Base-by-base conservation (phyloP, 2,329 filamentous ascomycete species). In the Fusarium incarnatum region DNA sequence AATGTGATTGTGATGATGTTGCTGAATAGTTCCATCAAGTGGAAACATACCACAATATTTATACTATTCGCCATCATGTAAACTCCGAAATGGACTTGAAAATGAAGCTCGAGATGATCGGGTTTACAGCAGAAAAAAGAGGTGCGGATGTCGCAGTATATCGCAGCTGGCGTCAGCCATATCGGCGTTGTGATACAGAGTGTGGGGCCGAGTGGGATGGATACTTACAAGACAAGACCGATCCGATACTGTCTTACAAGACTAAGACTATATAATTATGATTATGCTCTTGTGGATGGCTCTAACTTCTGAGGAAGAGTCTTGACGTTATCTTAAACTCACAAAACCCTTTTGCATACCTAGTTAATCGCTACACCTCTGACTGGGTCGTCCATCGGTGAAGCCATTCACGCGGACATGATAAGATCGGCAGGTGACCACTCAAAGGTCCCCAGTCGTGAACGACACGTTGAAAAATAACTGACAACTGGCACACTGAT, bases 91-190 rank as follows among this genome's bases (percentile, higher is more conserved):
- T 28, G 16, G 37, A 20, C 15, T 16, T 25, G 15, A 12, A 4
- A 1, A 13, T 18, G 44, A 37, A 48, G 28, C 22, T 44, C 3
- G 23, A 48, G 16, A 41, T 58, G n/a, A 3, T 55, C 15, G 46
- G 12, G 8, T 22, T 15, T 15, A 18, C 34, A 54, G 56, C 47
- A 60, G 52, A 22, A 40, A 53, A 11, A 9, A 30, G n/a, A 30
- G 30, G 30, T 32, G 28, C 15, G 9, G 18, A 15, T 37, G 23
- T 47, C 37, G 42, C 22, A 47, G 32, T 18, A 47, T 42, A 23
- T 65, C 42, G 30, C 27, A 13, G 67, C 67, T 70, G 67, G 72
- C 70, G 68, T 71, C 72, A 74, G 65, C 72, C 72, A 52, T 49
- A 63, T 56, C 64, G 48, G 30, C n/a, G 40, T 37, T 56, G 8